A percentile compares a stretch with the other conserved stretches of the same genome.
These are phyloP conservation scores for Phytophthora tubulina DNA, from an alignment of 352 stramenopile species.

Conservation along the genomic window DNA sequence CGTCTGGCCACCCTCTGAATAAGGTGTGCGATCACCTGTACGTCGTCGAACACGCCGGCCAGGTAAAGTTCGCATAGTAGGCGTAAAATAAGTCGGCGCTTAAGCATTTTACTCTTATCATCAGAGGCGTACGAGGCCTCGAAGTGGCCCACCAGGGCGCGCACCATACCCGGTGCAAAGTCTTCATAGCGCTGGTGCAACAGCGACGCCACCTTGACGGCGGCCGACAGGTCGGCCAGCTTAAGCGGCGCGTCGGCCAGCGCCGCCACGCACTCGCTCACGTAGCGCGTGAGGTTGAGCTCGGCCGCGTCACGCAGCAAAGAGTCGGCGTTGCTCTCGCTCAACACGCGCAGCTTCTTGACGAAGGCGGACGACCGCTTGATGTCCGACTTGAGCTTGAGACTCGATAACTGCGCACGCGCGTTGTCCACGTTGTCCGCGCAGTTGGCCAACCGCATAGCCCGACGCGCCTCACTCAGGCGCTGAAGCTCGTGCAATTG, in stretches of 20 bases:
- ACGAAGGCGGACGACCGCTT: conserved; percentile 99
- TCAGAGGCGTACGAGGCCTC: conserved; percentile 68
- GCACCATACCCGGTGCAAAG: conserved; percentile 77
- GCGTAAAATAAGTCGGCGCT: conserved; percentile 76
- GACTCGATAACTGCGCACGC: conserved; percentile 86
- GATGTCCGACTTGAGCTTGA: conserved; percentile 97
- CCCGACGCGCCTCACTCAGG: conserved; percentile 39
- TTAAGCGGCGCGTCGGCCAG: conserved; percentile 91
- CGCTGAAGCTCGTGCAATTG: conserved; percentile 62
- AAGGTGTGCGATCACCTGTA: conserved; percentile 80
- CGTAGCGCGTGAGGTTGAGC: conserved; percentile 95
- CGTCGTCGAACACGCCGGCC: conserved; percentile 80
- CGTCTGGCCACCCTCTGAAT: conserved; percentile 77
- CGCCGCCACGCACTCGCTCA: conserved; percentile 94
- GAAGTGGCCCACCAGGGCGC: conserved; percentile 64
- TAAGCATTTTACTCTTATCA: conserved; percentile 82
- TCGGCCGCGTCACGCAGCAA: conserved; percentile 89
- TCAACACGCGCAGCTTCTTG: conserved; percentile 94
- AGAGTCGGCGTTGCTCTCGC: conserved; percentile 73
- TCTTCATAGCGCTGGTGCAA: conserved; percentile 94
- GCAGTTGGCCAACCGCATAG: conserved; percentile 72
- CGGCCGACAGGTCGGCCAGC: conserved; percentile 83
- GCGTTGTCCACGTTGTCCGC: conserved; percentile 56
- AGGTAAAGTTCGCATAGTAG: conserved; percentile 89
- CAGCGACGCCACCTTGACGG: conserved; percentile 87